Percentiles rank a stretch among this genome's conserved stretches.
Conservation (phyloP, 116 monocot genomes). For the Dioscorea cayenensis region DNA sequence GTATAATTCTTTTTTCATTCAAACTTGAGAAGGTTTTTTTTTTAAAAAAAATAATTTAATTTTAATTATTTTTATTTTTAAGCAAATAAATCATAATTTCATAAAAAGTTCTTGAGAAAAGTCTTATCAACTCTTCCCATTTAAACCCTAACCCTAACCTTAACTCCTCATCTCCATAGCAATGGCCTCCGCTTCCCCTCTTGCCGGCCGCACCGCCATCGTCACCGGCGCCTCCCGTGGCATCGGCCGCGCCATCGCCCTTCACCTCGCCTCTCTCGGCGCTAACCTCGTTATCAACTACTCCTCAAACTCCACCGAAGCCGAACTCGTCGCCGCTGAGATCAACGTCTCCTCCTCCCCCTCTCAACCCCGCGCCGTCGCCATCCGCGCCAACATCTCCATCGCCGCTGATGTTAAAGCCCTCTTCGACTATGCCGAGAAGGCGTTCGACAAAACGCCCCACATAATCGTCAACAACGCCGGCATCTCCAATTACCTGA, state of each 20-base stretch:
- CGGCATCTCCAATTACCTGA: slow-evolving; percentile 9
- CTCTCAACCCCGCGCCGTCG: slow-evolving; percentile 15
- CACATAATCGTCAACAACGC: slow-evolving; percentile 21
- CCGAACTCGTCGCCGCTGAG: slow-evolving; percentile 38
- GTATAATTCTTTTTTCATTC: too few relatives aligned
- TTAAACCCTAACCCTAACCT: too few relatives aligned
- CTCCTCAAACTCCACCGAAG: slow-evolving; percentile 34
- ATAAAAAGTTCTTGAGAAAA: too few relatives aligned
- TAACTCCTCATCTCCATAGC: too few relatives aligned
- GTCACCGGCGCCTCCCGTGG: slow-evolving; percentile 46
- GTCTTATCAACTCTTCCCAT: too few relatives aligned
- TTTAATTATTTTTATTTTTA: too few relatives aligned
- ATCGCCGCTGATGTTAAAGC: slow-evolving; percentile 25
- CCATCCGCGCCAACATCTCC: slow-evolving; percentile 49
- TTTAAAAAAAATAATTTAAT: too few relatives aligned
- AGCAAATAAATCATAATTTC: too few relatives aligned
- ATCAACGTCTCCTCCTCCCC: slow-evolving; percentile 22
- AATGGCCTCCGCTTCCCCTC: background rate
- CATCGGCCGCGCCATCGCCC: slow-evolving; percentile 39
- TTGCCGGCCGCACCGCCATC: slow-evolving; percentile 31
- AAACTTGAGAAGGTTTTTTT: too few relatives aligned
- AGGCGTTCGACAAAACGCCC: slow-evolving; percentile 12
- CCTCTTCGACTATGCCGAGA: slow-evolving; percentile 58
- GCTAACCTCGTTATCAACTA: slow-evolving; percentile 46
- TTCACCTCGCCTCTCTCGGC: slow-evolving; percentile 45